A percentile compares a stretch with the other conserved stretches of the same genome.
Evolutionary conservation across 75 land plant genomes (phyloP).

Genomic region (Cryptomeria japonica): DNA sequence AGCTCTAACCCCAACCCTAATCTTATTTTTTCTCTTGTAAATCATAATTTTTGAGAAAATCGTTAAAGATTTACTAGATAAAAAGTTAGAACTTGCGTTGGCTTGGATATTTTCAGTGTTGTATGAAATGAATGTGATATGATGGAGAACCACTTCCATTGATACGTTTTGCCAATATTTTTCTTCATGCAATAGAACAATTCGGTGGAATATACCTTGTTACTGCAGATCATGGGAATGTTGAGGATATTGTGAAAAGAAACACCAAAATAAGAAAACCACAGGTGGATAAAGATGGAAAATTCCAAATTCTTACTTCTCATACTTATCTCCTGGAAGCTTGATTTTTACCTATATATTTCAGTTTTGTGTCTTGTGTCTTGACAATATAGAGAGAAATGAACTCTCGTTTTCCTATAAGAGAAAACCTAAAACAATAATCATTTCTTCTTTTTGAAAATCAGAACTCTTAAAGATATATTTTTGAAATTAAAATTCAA

Average conservation of each 20-base stretch:
- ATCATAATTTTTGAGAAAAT: no score
- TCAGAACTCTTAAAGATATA: no score
- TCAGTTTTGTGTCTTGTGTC: neutral
- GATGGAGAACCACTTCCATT: neutral
- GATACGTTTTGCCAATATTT: neutral
- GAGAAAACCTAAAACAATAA: no score
- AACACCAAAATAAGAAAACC: constrained; percentile 77
- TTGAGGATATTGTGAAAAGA: constrained; percentile 98
- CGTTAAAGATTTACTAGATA: no score
- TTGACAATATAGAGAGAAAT: neutral
- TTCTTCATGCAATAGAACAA: constrained; percentile 87
- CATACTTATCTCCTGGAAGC: constrained; percentile 93
- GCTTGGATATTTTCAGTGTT: neutral
- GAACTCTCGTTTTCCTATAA: no score
- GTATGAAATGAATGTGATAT: neutral
- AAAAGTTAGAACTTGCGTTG: no score
- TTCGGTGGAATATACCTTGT: constrained; percentile 93
- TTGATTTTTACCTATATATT: neutral
- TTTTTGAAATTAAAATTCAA: no score
- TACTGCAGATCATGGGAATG: constrained; percentile 99
- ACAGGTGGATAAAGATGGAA: constrained; percentile 67
- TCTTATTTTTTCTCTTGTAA: no score
- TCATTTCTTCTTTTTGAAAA: no score
- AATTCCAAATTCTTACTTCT: constrained; percentile 88
- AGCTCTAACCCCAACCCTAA: no score